Evolutionary conservation across 73 alveolate species (phyloP), one percentile per base, ranked within the genome.

Genomic region (Urostyla sp.): DNA sequence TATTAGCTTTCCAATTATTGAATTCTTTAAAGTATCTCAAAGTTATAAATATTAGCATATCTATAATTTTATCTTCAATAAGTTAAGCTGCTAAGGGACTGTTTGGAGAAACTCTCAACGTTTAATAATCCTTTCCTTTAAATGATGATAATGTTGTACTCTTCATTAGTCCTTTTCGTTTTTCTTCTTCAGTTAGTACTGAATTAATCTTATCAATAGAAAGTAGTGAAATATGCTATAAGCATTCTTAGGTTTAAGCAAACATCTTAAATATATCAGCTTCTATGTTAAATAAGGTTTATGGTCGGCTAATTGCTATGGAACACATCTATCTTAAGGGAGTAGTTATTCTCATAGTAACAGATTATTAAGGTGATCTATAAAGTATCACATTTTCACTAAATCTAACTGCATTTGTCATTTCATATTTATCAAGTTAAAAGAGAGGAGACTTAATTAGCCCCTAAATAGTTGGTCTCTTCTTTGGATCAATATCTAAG

Each of bases 401-500:
- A 69, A 93, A 93, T 78, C 95, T 81, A 54, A 84, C 88, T 16
- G 97, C 94, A 44, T 90, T 78, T 46, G 90, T 88, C 78, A 80
- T 58, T 78, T 93, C 98, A 72, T 90, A 93, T 24, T 85, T 85
- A 77, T 87, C 94, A 67, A 93, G 45, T 48, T 55, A 61, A 52
- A 93, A 93, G 43, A 90, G 87, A 35, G 94, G 97, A 32, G 97
- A 93, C 30, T 90, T 80, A 31, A 80, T 43, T 72, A 93, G 73
- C n/a, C 95, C 93, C 21, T 85, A 61, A 38, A 93, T 69, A 38
- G 88, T 77, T 21, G 98, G 98, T 30, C 98, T 80, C 69, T 90
- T 93, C 56, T 78, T 59, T 7, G 96, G 97, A 50, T 93, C 90
- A 40, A 90, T 77, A 18, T 91, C 91, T 34, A 93, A 63, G 60